These are phyloP conservation scores for Mucor circinelloides DNA, from an alignment of 371 early-diverging fungal species.

Conservation along the genomic window DNA sequence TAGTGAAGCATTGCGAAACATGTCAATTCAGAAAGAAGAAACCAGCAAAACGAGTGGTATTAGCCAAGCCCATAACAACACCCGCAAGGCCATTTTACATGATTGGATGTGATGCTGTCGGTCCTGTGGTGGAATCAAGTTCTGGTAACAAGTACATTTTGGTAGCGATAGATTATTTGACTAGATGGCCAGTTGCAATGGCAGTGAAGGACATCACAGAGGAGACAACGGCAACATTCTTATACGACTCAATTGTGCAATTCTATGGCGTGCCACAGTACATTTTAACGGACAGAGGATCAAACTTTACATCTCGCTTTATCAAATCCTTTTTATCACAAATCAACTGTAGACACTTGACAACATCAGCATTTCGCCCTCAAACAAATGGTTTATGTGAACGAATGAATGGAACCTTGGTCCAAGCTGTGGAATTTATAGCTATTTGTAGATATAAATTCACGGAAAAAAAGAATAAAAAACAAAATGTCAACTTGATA, in stretches of 20 bases:
- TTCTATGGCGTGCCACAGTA: slow-evolving; percentile 14
- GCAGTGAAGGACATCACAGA: slow-evolving; percentile 19
- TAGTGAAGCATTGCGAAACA: slow-evolving; percentile 1
- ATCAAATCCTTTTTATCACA: slow-evolving; percentile 5
- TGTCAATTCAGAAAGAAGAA: slow-evolving; percentile 16
- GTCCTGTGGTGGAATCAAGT: slow-evolving; percentile 7
- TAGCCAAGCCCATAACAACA: slow-evolving; percentile 4
- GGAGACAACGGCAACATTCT: slow-evolving; percentile 21
- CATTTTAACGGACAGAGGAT: slow-evolving; percentile 23
- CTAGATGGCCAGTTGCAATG: slow-evolving; percentile 16
- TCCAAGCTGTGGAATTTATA: too few relatives aligned
- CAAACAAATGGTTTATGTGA: slow-evolving; percentile 39
- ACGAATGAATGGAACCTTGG: slow-evolving; percentile 28
- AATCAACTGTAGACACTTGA: slow-evolving; percentile 12
- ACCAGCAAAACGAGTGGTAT: background rate
- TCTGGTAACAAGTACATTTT: slow-evolving; percentile 8
- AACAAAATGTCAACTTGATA: too few relatives aligned
- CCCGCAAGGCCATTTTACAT: slow-evolving; percentile 19
- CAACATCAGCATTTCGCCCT: slow-evolving; percentile 29
- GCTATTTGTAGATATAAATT: too few relatives aligned
- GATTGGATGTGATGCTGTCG: slow-evolving; percentile 26
- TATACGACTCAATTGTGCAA: slow-evolving; percentile 8
- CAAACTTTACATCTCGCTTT: slow-evolving; percentile 17
- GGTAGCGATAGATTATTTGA: slow-evolving; percentile 14
- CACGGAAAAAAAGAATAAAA: too few relatives aligned